Evolutionary conservation across 2,329 filamentous ascomycete genomes (phyloP), one percentile per base, ranked within the genome.

Genomic region (Fusarium sp.): DNA sequence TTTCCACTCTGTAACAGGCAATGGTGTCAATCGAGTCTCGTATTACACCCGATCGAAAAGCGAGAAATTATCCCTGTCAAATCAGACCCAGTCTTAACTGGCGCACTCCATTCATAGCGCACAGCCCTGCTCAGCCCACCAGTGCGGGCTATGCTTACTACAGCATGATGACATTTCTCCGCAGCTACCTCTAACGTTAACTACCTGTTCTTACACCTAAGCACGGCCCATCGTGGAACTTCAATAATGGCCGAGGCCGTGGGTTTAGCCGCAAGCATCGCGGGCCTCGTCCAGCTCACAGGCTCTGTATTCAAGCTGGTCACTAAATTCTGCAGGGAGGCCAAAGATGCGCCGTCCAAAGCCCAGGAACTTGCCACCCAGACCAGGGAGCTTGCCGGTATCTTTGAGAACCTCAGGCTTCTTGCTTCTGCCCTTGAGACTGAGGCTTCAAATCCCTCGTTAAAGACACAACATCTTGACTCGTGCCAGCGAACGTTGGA

Each of bases 281-380:
- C 43, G 4, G 52, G 52, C 4, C 52, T 55, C 4, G 33, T 55
- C 2, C 52, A 55, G 15, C 15, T 55, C 2, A 48, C 52, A 10
- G 52, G 33, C 7, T n/a, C 52, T 7, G 52, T 55, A 4, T 55
- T 55, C 19, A 55, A 48, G 2, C n/a, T 32, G 3, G 23, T 48
- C 1, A 40, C 43, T 10, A 55, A 55, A 8, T 55, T 55, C n/a
- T 47, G 41, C 33, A 48, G 17, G 11, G 52, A 55, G 23, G 43
- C 52, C 7, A 55, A 55, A 13, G 33, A 55, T 13, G 52, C 52
- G 3, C 52, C 52, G 2, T 48, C 43, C 3, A 55, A 55, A 19
- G 43, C 41, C 7, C 52, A 55, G 22, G 52, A 48, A 15, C 43
- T 55, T 17, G 32, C 47, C 17, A 39, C 30, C 6, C 23, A 45